phyloP scores from a whole-genome alignment of 495 filamentous ascomycete genomes.

The Talaromyces borbonicus region DNA sequence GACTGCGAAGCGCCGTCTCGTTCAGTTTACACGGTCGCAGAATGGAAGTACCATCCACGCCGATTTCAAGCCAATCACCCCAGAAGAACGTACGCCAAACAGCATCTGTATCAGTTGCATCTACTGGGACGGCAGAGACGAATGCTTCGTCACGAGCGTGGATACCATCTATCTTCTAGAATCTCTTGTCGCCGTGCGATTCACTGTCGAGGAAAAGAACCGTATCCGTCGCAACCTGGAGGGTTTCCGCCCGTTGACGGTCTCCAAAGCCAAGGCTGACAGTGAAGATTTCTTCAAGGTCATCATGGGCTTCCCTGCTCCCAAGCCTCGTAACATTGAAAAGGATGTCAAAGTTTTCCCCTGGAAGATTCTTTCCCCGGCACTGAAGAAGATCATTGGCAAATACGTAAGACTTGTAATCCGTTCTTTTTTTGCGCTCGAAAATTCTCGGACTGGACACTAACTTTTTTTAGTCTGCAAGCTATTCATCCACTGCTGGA shows the following conservation, averaged over 20 bases:
- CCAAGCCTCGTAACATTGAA: constrained; percentile 95
- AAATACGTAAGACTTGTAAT: constrained; percentile 71
- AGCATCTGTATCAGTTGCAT: constrained; percentile 87
- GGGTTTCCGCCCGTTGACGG: constrained; percentile 78
- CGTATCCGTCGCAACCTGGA: constrained; percentile 91
- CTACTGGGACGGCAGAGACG: constrained; percentile 80
- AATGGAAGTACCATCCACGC: constrained; percentile 61
- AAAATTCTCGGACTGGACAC: not conserved
- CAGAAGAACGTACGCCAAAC: constrained; percentile 56
- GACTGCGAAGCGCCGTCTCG: constrained; percentile 65
- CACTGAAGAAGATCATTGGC: constrained; percentile 92
- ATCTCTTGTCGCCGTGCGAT: constrained; percentile 69
- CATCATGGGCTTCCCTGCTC: constrained; percentile 94
- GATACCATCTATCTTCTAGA: constrained; percentile 92
- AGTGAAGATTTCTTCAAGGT: constrained; percentile 96
- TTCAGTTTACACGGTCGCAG: constrained; percentile 76
- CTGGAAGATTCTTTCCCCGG: constrained; percentile 73
- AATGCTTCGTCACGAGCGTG: constrained; percentile 90
- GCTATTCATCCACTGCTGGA: constrained; percentile 41
- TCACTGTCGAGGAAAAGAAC: constrained; percentile 96
- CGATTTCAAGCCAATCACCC: constrained; percentile 60
- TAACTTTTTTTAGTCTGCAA: constrained; percentile 31
- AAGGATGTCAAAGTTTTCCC: constrained; percentile 98
- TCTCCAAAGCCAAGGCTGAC: constrained; percentile 83
- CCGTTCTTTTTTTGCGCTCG: not conserved